Evolutionary conservation across 331 rosid genomes (phyloP).

Genomic region (Pyracantha coccinea): DNA sequence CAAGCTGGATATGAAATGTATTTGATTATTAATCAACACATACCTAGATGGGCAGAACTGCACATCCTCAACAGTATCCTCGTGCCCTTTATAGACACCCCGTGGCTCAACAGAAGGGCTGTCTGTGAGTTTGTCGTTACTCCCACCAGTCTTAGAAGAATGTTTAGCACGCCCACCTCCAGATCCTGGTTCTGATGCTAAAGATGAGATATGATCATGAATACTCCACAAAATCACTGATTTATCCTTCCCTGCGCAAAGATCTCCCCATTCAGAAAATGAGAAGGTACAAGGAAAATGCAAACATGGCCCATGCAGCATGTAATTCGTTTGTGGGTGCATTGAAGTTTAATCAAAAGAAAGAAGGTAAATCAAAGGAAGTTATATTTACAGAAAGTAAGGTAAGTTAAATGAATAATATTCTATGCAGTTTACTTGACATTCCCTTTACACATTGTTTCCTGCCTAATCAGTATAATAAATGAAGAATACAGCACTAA

Average conservation of each 20-base stretch:
- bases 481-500: neutral
- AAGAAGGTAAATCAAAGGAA: neutral
- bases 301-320: neutral
- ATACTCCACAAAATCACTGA: constrained; percentile 36
- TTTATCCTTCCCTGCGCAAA: constrained; percentile 29
- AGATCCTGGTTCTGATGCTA: constrained; percentile 22
- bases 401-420: neutral
- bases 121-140: constrained; percentile 11
- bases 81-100: constrained; percentile 26
- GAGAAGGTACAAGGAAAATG: neutral
- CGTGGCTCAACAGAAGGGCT: constrained; percentile 31
- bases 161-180: constrained; percentile 16
- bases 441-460: neutral
- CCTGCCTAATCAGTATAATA: neutral
- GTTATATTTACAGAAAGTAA: neutral
- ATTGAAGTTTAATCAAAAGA: neutral
- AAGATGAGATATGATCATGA: constrained; percentile 30
- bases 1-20: constrained; percentile 7
- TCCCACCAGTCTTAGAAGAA: constrained; percentile 16
- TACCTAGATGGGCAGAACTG: constrained; percentile 39
- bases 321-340: neutral
- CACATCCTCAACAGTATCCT: constrained; percentile 36
- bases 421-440: neutral
- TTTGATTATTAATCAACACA: neutral
- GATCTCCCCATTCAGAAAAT: constrained; percentile 7